phyloP scores from a whole-genome alignment of 148 eudicot species.

The Simmondsia chinensis region DNA sequence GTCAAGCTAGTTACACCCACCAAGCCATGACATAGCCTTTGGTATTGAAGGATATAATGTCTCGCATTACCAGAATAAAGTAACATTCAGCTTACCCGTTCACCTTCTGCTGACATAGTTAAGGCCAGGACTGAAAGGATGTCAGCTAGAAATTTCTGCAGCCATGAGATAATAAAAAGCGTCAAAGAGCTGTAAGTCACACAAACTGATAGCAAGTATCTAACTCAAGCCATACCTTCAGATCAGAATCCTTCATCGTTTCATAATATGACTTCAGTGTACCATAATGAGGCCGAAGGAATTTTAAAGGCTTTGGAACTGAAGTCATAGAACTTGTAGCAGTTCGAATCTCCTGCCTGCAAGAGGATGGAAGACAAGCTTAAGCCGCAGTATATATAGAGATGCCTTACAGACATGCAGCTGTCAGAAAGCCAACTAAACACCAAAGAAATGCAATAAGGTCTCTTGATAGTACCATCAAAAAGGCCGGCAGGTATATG shows the following conservation, averaged over 20 bases:
- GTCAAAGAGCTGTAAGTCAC: conserved; percentile 1
- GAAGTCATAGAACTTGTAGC: conserved; percentile 98
- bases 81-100: conserved; percentile 47
- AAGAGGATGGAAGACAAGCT: conserved; percentile 1
- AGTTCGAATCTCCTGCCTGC: conserved; percentile 84
- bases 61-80: too few species aligned
- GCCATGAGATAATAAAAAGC: conserved; percentile 1
- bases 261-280: conserved; percentile 70
- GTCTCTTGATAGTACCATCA: too few species aligned
- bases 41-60: too few species aligned
- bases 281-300: conserved; percentile 91
- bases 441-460: too few species aligned
- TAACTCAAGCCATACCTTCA: conserved; percentile 62
- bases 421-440: background rate
- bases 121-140: conserved; percentile 92
- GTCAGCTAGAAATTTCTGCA: conserved; percentile 83
- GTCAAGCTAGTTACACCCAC: too few species aligned
- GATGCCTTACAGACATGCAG: background rate
- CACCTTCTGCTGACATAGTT: conserved; percentile 96
- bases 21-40: too few species aligned
- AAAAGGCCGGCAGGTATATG: too few species aligned
- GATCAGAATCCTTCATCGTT: conserved; percentile 52
- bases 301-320: conserved; percentile 92
- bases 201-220: background rate
- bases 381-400: background rate